phyloP scores from a whole-genome alignment of 306 rosid species.

The Prunus armeniaca region DNA sequence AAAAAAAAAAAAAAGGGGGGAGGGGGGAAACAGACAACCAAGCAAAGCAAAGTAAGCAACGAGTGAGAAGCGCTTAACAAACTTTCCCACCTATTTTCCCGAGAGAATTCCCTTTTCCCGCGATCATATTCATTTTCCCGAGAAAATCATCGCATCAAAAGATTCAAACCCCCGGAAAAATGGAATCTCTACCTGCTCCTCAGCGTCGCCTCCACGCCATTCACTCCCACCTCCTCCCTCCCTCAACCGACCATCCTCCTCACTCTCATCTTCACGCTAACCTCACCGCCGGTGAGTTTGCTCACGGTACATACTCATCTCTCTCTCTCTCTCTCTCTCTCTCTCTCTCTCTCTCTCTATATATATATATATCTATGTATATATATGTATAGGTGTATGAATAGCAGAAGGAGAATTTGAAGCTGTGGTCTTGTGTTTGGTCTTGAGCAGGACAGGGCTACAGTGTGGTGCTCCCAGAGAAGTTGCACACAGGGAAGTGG shows the following conservation, averaged over 20 bases:
- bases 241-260: conserved; percentile 32
- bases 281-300: conserved; percentile 66
- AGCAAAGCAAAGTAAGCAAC: background rate
- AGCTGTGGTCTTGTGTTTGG: background rate
- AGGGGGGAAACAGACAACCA: no score
- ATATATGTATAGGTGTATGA: background rate
- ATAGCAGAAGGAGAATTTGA: background rate
- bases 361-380: background rate
- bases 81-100: conserved; percentile 1
- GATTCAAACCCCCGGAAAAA: background rate
- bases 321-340: no score
- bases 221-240: conserved; percentile 45
- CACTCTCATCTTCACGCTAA: conserved; percentile 45
- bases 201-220: conserved; percentile 76
- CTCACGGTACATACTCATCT: conserved; percentile 33
- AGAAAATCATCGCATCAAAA: background rate
- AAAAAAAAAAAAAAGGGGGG: no score
- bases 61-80: background rate
- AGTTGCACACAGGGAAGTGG: conserved; percentile 85
- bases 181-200: conserved; percentile 55
- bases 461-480: conserved; percentile 87
- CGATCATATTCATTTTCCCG: background rate
- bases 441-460: conserved; percentile 67
- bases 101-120: background rate
- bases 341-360: background rate